Evolutionary conservation across 106 monocot species (phyloP), one percentile per base, ranked within the genome.

Genomic region (Chionographis japonica): DNA sequence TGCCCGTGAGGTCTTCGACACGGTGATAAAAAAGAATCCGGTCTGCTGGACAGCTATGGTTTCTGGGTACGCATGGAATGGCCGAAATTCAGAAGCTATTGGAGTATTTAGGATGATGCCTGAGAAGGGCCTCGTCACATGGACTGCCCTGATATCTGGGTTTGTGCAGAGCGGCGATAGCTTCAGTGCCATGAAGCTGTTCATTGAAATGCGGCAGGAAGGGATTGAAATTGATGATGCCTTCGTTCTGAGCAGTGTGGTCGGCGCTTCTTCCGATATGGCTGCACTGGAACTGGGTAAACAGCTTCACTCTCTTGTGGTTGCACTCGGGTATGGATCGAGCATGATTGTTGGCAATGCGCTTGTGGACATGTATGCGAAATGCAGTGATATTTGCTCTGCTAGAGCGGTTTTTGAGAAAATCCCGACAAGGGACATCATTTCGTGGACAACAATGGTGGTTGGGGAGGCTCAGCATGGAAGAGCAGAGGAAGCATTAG

Each of bases 401-500:
- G 84, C 97, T 3, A 84, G 89, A 66, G 68, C 60, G 15, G 68
- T 72, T 0, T 97, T 97, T 66, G 80, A 92, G 18, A 68, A 68
- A n/a, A 71, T 86, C 16, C 1, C 27, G 10, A 9, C 5, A 15
- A 52, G 75, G 37, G 92, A 85, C 60, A 78, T 92, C 0, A 54
- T 97, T 49, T 92, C 97, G 4, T 97, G 97, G 97, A 97, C 97
- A 4, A 89, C 97, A 1, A 92, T 97, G 92, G 80, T 92, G 20
- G 80, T 97, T 36, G 92, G 86, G 9, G 91, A 92, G 72, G 95
- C 92, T n/a, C 92, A 89, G 54, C 91, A 92, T 61, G 95, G 92
- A 3, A 60, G 75, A 19, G 84, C 92, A 2, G 55, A 74, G 19
- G 71, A 68, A 6, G 92, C 82, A 40, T 58, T 97, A 13, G 55